These are phyloP conservation scores for Hanseniaspora nectarophila DNA, from an alignment of 805 yeast genomes.

Conservation along the genomic window DNA sequence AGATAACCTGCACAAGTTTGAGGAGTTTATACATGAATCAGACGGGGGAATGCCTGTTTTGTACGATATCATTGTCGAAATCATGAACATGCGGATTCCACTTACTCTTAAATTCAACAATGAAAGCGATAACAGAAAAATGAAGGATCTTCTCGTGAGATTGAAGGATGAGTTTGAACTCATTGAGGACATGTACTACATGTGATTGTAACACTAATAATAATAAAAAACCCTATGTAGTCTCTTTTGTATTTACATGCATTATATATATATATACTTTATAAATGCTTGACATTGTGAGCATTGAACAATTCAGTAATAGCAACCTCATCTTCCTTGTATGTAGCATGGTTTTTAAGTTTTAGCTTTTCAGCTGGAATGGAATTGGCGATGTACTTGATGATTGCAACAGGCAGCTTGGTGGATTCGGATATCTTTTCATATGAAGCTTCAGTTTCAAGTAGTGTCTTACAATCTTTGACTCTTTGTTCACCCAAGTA, in stretches of 20 bases:
- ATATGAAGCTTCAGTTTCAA: neutral
- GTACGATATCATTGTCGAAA: slow-evolving; percentile 10
- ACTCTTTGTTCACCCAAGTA: neutral
- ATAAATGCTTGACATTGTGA: neutral
- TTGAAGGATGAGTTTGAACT: slow-evolving; percentile 25
- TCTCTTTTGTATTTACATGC: too few relatives aligned
- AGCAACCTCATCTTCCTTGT: neutral
- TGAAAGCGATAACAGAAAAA: slow-evolving; percentile 17
- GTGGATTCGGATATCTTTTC: neutral
- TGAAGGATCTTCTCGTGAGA: slow-evolving; percentile 23
- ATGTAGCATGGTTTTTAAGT: neutral
- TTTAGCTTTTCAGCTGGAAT: neutral
- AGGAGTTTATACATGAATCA: slow-evolving; percentile 2
- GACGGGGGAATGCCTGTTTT: too few relatives aligned
- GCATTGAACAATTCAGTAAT: neutral
- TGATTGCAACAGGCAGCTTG: neutral
- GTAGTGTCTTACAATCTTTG: neutral
- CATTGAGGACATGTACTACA: slow-evolving; percentile 21
- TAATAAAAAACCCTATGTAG: neutral
- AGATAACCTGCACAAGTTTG: slow-evolving; percentile 10
- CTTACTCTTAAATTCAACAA: slow-evolving; percentile 20
- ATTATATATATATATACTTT: too few relatives aligned
- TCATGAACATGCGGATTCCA: slow-evolving; percentile 18
- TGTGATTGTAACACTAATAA: neutral
- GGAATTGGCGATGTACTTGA: neutral